phyloP scores from a whole-genome alignment of 495 filamentous ascomycete genomes.

The Aspergillus indologenus region DNA sequence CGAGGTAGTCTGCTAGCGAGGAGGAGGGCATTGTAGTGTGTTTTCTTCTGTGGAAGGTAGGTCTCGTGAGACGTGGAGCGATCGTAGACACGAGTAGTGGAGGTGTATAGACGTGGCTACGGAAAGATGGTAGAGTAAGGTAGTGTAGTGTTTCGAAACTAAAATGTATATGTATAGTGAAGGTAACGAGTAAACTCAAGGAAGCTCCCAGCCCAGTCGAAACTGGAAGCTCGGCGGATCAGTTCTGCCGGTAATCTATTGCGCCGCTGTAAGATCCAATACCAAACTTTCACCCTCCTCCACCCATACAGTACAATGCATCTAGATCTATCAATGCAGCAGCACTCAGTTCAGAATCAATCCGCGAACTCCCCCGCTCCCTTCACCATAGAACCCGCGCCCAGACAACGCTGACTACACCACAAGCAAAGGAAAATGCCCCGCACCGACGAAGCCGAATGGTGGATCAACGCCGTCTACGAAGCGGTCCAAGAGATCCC shows the following conservation, averaged over 20 bases:
- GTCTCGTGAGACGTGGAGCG: neutral
- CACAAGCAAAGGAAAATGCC: slow-evolving; percentile 48
- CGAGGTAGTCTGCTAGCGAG: slow-evolving; percentile 77
- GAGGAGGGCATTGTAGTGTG: slow-evolving; percentile 30
- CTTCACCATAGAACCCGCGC: neutral
- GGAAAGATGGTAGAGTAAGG: no score
- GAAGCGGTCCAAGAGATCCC: slow-evolving; percentile 81
- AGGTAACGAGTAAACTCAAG: no score
- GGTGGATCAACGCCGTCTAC: slow-evolving; percentile 84
- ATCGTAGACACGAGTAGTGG: neutral
- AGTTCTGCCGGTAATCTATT: neutral
- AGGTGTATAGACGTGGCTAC: no score
- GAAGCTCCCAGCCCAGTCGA: no score
- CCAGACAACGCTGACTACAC: neutral
- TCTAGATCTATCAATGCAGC: neutral
- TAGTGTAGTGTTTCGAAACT: no score
- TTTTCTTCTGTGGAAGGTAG: neutral
- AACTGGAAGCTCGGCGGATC: neutral
- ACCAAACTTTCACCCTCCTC: no score
- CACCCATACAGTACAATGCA: no score
- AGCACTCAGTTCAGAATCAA: no score
- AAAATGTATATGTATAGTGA: no score
- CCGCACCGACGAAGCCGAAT: slow-evolving; percentile 77
- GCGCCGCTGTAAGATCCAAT: no score
- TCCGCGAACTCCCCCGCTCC: no score